phyloP scores from a whole-genome alignment of 1,284 basidiomycete genomes.

The Cutaneotrichosporon mucoides region DNA sequence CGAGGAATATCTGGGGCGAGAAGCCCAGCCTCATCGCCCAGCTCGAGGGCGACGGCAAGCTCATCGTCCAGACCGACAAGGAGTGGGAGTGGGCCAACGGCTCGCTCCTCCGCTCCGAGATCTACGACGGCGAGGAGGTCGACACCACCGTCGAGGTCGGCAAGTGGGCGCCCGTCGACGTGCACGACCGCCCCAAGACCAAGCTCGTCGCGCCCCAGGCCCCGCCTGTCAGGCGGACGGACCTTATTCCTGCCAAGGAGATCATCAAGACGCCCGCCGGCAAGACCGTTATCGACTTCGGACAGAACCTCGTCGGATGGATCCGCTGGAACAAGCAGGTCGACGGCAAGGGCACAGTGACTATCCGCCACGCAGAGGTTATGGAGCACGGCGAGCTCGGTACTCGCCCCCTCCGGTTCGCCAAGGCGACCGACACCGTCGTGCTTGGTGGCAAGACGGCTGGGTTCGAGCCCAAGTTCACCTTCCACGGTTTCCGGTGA shows the following conservation, averaged over 20 bases:
- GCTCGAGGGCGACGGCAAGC: slow-evolving; percentile 27
- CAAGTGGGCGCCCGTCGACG: slow-evolving; percentile 3
- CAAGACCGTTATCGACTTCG: slow-evolving; percentile 39
- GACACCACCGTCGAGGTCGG: slow-evolving; percentile 25
- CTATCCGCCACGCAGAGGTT: slow-evolving; percentile 32
- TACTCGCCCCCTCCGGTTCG: slow-evolving; percentile 26
- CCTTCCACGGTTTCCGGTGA: slow-evolving; percentile 34
- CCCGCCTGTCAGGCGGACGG: slow-evolving; percentile 30
- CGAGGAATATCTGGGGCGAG: slow-evolving; percentile 31
- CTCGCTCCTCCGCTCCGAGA: slow-evolving; percentile 24
- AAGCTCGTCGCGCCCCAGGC: slow-evolving; percentile 27
- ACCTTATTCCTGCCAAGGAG: slow-evolving; percentile 20
- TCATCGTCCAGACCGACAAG: slow-evolving; percentile 17
- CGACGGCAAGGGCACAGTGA: slow-evolving; percentile 8
- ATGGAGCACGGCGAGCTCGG: slow-evolving; percentile 37
- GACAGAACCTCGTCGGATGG: slow-evolving; percentile 42
- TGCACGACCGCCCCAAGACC: slow-evolving; percentile 18
- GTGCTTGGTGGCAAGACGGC: slow-evolving; percentile 18
- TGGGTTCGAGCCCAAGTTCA: slow-evolving; percentile 37
- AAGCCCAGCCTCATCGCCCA: slow-evolving; percentile 27
- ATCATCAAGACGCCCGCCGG: slow-evolving; percentile 30
- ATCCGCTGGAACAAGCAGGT: slow-evolving; percentile 16
- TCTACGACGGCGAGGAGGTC: slow-evolving; percentile 37
- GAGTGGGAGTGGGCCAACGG: slow-evolving; percentile 25
- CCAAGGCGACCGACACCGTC: slow-evolving; percentile 22